A percentile compares a stretch with the other conserved stretches of the same genome.
phyloP scores from a whole-genome alignment of 306 rosid genomes.

The Vigna angularis region DNA sequence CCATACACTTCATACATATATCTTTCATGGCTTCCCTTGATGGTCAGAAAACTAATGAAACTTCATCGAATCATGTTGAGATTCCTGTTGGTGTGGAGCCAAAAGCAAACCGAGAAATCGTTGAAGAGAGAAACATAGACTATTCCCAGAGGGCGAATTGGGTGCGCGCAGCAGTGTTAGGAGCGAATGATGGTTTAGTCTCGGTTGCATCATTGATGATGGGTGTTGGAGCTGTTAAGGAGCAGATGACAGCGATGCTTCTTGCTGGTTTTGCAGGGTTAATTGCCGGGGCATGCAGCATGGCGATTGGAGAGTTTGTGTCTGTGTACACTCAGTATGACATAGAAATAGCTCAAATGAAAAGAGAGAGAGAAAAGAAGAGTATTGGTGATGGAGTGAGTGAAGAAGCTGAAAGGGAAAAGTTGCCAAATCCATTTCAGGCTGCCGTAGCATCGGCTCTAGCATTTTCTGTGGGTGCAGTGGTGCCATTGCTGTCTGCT shows the following conservation, averaged over 20 bases:
- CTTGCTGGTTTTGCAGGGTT: slow-evolving; percentile 1
- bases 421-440: background rate
- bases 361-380: background rate
- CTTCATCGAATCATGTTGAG: background rate
- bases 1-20: no score
- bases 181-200: background rate
- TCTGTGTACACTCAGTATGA: slow-evolving; percentile 2
- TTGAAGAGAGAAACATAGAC: background rate
- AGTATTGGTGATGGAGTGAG: background rate
- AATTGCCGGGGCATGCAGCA: background rate
- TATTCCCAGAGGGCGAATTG: background rate
- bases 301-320: background rate
- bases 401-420: background rate
- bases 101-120: background rate
- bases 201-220: slow-evolving; percentile 3
- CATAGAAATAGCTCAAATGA: background rate
- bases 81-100: background rate
- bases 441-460: background rate
- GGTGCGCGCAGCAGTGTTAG: background rate
- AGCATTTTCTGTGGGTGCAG: slow-evolving; percentile 11
- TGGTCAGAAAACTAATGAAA: background rate
- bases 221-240: slow-evolving; percentile 2
- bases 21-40: background rate
- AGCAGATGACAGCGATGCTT: background rate
- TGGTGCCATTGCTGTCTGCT: background rate